Evolutionary conservation across 305 asterid genomes (phyloP).

Genomic region (Plantago coronopus): DNA sequence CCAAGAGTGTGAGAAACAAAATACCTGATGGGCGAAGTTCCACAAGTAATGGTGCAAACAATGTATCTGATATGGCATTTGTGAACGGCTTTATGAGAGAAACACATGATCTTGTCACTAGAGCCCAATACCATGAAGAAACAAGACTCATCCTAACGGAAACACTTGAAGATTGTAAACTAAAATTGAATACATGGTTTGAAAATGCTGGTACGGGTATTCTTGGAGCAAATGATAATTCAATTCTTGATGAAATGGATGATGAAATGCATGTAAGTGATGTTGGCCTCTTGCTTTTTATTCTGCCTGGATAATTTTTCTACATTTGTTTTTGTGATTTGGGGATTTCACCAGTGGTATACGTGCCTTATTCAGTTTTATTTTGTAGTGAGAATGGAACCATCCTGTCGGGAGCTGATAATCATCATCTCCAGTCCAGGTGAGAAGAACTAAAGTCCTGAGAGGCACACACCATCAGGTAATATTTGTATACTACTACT

Average conservation of each 20-base stretch:
- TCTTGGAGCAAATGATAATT: neutral
- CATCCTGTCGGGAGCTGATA: neutral
- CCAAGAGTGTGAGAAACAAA: neutral
- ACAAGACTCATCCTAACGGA: neutral
- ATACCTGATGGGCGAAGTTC: neutral
- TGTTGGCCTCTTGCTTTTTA: neutral
- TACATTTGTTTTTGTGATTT: no score
- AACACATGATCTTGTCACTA: neutral
- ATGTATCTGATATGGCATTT: neutral
- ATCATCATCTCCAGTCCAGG: no score
- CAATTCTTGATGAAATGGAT: neutral
- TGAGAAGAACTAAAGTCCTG: no score
- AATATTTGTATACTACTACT: no score
- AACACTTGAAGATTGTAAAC: neutral
- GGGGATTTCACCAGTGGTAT: no score
- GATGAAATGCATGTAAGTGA: conserved; percentile 6
- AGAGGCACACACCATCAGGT: no score
- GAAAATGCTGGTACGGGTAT: neutral
- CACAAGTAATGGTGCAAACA: neutral
- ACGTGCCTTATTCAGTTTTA: no score
- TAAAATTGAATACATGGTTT: neutral
- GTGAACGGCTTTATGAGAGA: neutral
- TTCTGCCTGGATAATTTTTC: neutral
- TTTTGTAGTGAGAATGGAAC: neutral
- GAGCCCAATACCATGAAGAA: neutral